A percentile compares a stretch with the other conserved stretches of the same genome.
Evolutionary conservation across 2,329 filamentous ascomycete genomes (phyloP).

Genomic region (Pseudogymnoascus sp.): DNA sequence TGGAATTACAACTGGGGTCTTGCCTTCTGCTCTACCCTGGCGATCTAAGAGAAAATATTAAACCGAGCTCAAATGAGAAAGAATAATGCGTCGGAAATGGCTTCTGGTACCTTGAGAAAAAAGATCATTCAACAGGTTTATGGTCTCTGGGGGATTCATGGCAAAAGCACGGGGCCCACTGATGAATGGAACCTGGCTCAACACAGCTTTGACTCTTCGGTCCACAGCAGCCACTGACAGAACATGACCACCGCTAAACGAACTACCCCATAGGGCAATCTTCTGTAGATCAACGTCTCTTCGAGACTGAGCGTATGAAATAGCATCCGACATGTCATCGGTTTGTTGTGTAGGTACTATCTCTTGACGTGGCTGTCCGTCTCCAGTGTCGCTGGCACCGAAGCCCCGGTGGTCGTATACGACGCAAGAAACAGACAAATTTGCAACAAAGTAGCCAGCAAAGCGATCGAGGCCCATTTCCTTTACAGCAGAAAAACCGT

Average conservation of each 20-base stretch:
- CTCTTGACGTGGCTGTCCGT: constrained; percentile 27
- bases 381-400: constrained; percentile 26
- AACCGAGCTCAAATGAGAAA: no score
- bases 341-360: constrained; percentile 28
- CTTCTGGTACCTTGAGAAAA: no score
- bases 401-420: constrained; percentile 31
- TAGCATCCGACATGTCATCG: constrained; percentile 31
- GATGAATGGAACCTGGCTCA: constrained; percentile 32
- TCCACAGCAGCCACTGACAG: constrained; percentile 33
- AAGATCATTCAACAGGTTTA: no score
- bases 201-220: constrained; percentile 32
- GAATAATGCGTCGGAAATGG: no score
- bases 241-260: constrained; percentile 34
- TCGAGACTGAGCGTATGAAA: constrained; percentile 30
- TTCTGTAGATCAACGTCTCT: constrained; percentile 27
- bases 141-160: no score
- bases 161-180: constrained; percentile 22
- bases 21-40: constrained; percentile 27
- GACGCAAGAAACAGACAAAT: constrained; percentile 24
- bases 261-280: constrained; percentile 33
- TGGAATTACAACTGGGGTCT: constrained; percentile 26
- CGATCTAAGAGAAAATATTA: constrained; percentile 27
- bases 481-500: constrained; percentile 22
- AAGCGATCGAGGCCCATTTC: constrained; percentile 20
- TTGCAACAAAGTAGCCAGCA: constrained; percentile 22